A percentile compares a stretch with the other conserved stretches of the same genome.
These are phyloP conservation scores for Candida maris DNA, from an alignment of 805 yeast genomes.

Conservation along the genomic window DNA sequence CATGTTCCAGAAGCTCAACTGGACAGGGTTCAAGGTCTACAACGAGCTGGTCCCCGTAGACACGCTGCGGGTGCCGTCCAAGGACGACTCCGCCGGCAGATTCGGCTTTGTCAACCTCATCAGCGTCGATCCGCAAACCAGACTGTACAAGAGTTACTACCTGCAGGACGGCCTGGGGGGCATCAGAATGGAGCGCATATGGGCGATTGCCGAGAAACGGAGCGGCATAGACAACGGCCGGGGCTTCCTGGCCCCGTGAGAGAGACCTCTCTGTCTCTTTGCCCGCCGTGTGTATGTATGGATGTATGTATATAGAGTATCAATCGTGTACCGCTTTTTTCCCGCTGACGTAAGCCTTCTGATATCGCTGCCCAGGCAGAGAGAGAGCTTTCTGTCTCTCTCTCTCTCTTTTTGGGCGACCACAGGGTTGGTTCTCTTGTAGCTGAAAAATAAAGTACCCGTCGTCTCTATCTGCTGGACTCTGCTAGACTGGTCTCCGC, in stretches of 20 bases:
- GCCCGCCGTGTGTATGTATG: too few relatives aligned
- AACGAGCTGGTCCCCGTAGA: slow-evolving; percentile 56
- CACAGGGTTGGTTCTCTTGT: too few relatives aligned
- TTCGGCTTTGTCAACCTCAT: slow-evolving; percentile 50
- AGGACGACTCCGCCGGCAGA: slow-evolving; percentile 31
- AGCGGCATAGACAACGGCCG: slow-evolving; percentile 69
- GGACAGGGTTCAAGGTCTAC: slow-evolving; percentile 63
- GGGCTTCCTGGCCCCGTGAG: slow-evolving; percentile 27
- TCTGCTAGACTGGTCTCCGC: too few relatives aligned
- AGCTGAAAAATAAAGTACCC: too few relatives aligned
- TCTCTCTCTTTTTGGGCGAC: too few relatives aligned
- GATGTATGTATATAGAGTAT: too few relatives aligned
- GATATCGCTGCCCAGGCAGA: too few relatives aligned
- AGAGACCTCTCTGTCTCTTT: too few relatives aligned
- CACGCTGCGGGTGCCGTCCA: slow-evolving; percentile 38
- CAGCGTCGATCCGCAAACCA: slow-evolving; percentile 35
- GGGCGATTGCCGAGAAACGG: slow-evolving; percentile 77
- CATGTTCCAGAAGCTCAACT: slow-evolving; percentile 61
- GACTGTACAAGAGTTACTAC: slow-evolving; percentile 42
- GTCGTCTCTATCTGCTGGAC: too few relatives aligned
- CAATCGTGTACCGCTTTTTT: too few relatives aligned
- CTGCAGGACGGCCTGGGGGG: slow-evolving; percentile 78
- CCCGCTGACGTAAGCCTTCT: too few relatives aligned
- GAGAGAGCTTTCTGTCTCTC: too few relatives aligned
- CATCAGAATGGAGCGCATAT: slow-evolving; percentile 73